Percentiles rank a stretch among this genome's conserved stretches.
phyloP scores from a whole-genome alignment of 2,329 filamentous ascomycete genomes.

The Fusarium lyarnte region DNA sequence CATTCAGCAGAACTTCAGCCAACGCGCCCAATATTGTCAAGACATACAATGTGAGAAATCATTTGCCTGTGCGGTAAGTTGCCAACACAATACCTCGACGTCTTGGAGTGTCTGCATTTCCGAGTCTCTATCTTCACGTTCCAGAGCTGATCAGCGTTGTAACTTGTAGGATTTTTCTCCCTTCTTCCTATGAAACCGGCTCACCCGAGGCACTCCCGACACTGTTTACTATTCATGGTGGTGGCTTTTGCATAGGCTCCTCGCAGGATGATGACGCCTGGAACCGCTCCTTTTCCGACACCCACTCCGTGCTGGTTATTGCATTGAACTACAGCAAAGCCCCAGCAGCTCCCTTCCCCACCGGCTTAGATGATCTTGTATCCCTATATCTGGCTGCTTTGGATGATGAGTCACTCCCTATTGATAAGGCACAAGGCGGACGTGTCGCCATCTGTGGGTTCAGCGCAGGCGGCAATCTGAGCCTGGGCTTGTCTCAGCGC shows the following conservation, averaged over 20 bases:
- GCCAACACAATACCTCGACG: accelerated
- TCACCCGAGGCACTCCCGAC: neutral
- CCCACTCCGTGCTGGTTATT: neutral
- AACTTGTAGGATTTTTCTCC: neutral
- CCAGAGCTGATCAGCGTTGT: neutral
- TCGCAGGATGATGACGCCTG: neutral
- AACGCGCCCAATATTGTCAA: neutral
- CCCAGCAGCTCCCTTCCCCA: neutral
- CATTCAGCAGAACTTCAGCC: neutral
- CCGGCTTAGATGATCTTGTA: neutral
- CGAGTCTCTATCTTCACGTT: neutral
- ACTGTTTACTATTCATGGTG: neutral
- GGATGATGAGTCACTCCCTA: neutral
- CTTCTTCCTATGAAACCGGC: neutral
- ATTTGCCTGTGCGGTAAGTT: neutral
- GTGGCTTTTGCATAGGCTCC: neutral
- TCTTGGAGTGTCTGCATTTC: too few relatives aligned
- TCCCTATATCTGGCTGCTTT: neutral
- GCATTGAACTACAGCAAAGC: neutral
- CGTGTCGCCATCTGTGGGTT: neutral
- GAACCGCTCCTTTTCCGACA: neutral
- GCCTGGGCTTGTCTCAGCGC: neutral
- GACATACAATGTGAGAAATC: neutral
- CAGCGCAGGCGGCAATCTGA: neutral
- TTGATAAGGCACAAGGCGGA: neutral